phyloP scores from a whole-genome alignment of 2,329 filamentous ascomycete species.

The Periconia digitata region DNA sequence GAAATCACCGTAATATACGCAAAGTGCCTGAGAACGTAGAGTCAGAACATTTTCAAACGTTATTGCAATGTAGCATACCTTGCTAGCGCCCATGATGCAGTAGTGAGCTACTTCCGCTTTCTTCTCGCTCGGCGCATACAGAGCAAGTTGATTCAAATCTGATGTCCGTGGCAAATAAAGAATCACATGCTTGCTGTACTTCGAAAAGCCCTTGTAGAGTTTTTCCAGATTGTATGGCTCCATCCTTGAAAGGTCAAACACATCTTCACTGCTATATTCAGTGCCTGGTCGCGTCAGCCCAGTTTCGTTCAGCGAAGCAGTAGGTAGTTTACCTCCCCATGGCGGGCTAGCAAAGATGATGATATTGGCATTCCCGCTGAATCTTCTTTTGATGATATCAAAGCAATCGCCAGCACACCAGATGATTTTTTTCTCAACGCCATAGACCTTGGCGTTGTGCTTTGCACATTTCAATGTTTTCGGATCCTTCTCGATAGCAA shows the following conservation, averaged over 20 bases:
- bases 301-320: not conserved
- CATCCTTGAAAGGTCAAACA: conserved; percentile 87
- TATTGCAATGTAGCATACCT: conserved; percentile 53
- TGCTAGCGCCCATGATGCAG: conserved; percentile 86
- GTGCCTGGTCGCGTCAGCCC: conserved; percentile 51
- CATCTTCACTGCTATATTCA: conserved; percentile 62
- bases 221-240: conserved; percentile 71
- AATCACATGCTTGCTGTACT: conserved; percentile 57
- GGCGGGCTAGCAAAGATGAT: conserved; percentile 73
- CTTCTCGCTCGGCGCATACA: conserved; percentile 33
- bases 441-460: conserved; percentile 86
- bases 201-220: conserved; percentile 44
- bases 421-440: conserved; percentile 73
- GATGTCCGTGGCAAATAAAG: conserved; percentile 75
- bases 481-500: conserved; percentile 84
- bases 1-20: conserved; percentile 61
- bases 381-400: conserved; percentile 61
- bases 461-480: conserved; percentile 85
- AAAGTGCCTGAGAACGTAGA: conserved; percentile 49
- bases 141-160: conserved; percentile 42
- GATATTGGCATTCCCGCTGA: conserved; percentile 54
- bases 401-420: conserved; percentile 92
- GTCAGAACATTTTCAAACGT: conserved; percentile 8
- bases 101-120: conserved; percentile 65
- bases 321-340: conserved; percentile 64